Evolutionary conservation across 208 protist species (phyloP).

Genomic region (Trypanosoma vivax): DNA sequence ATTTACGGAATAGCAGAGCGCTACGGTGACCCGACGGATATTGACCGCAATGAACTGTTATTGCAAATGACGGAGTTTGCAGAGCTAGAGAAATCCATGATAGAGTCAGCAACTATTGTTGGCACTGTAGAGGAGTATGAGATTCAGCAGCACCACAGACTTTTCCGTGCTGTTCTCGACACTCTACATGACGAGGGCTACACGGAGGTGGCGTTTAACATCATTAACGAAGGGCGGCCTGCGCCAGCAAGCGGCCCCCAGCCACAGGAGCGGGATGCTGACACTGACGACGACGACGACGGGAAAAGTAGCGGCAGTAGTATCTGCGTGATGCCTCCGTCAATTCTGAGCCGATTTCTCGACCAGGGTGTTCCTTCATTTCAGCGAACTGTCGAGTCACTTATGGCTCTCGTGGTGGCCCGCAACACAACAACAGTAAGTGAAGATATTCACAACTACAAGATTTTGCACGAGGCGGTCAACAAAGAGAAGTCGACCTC

Average conservation of each 20-base stretch:
- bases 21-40: conserved; percentile 65
- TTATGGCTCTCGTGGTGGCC: conserved; percentile 43
- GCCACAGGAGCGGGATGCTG: too few relatives aligned
- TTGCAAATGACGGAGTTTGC: conserved; percentile 66
- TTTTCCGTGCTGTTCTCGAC: conserved; percentile 61
- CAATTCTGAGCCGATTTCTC: conserved; percentile 13
- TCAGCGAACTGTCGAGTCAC: conserved; percentile 29
- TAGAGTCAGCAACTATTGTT: conserved; percentile 40
- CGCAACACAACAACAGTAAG: conserved; percentile 81
- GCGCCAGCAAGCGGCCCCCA: neutral
- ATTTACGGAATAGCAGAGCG: conserved; percentile 30
- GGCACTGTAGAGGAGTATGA: conserved; percentile 47
- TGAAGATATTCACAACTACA: conserved; percentile 82
- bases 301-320: too few relatives aligned
- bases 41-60: conserved; percentile 50
- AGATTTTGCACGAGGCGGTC: conserved; percentile 83
- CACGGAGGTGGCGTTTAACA: conserved; percentile 10
- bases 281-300: too few relatives aligned
- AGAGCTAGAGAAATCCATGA: conserved; percentile 58
- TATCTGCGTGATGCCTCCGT: neutral
- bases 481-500: conserved; percentile 82
- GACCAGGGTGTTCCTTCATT: conserved; percentile 38
- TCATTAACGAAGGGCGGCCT: neutral
- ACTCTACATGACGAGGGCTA: conserved; percentile 68
- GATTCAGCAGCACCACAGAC: conserved; percentile 50